Percentiles rank a stretch among this genome's conserved stretches.
Evolutionary conservation across 805 yeast genomes (phyloP).

Genomic region (Cyberlindnera xishuangbannaensis): DNA sequence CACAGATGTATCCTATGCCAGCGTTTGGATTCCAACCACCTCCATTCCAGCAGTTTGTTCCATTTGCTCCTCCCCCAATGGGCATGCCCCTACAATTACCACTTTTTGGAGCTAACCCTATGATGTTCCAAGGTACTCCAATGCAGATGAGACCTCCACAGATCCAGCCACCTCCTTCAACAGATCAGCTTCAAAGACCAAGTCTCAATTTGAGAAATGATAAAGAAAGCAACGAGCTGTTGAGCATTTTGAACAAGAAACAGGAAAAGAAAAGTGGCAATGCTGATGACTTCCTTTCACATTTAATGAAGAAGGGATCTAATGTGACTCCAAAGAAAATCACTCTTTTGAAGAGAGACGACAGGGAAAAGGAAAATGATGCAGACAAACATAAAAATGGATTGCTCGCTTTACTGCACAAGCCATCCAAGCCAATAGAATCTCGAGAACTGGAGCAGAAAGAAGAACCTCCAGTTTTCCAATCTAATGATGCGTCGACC

Average conservation of each 20-base stretch:
- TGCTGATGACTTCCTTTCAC: constrained; percentile 14
- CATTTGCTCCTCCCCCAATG: constrained; percentile 18
- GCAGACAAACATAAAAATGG: constrained; percentile 16
- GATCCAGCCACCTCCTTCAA: constrained; percentile 30
- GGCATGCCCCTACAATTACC: constrained; percentile 7
- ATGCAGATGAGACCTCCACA: constrained; percentile 11
- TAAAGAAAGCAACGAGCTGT: constrained; percentile 26
- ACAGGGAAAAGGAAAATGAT: no score
- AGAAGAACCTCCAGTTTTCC: constrained; percentile 5
- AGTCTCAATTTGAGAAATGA: constrained; percentile 30
- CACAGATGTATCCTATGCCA: constrained; percentile 11
- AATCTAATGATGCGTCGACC: constrained; percentile 3
- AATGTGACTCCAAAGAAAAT: constrained; percentile 3
- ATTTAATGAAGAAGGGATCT: constrained; percentile 7
- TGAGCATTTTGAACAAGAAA: no score
- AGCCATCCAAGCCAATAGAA: constrained; percentile 9
- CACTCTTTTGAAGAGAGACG: constrained; percentile 5
- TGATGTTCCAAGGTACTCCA: constrained; percentile 11
- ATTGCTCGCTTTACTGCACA: constrained; percentile 17
- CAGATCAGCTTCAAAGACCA: constrained; percentile 34
- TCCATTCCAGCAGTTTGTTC: constrained; percentile 16
- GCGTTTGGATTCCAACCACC: constrained; percentile 19
- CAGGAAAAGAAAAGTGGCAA: constrained; percentile 6
- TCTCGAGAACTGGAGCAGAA: constrained; percentile 1
- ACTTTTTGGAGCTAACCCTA: constrained; percentile 8